Evolutionary conservation across 2,329 filamentous ascomycete species (phyloP), one percentile per base, ranked within the genome.

Genomic region (Escovopsis sp.): DNA sequence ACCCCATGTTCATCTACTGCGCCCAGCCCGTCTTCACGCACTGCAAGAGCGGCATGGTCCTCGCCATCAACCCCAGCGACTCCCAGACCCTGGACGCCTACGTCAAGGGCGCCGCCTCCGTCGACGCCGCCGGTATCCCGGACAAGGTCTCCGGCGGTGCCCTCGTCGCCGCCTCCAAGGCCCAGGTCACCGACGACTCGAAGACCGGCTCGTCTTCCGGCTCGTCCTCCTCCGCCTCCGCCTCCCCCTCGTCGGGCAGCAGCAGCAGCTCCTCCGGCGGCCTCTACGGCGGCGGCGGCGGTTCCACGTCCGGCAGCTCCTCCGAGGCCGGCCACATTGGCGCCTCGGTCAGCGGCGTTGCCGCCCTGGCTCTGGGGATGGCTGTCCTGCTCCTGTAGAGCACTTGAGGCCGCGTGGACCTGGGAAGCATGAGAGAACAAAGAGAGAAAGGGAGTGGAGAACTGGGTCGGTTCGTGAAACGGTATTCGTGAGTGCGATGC

Each of bases 1-100:
- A 51, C 7, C 51, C 52, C 16, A 42, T 54, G 11, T 48, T 51
- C 37, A 51, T 53, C 42, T 54, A 54, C 46, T 54, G 48, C 37
- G 43, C 47, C 6, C 39, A 38, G 11, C 37, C 35, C 31, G 15
- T 11, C 33, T 42, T 44, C 11, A 32, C 36, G 7, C 48, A 54
- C 35, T 54, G 52, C 40, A 40, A 45, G 40, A 44, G 37, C 10
- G 51, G 51, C 20, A 53, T 54, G 52, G 39, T 49, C 9, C 50
- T 48, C 14, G 50, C 46, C 6, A 45, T 54, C 43, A 54, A 53
- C 35, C 43, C 45, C 11, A 40, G 39, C 24, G 39, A 16, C 10
- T 31, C 44, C 12, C 41, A 46, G 39, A 51, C 47, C 7, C 46
- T 48, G 8, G 38, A 36, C 8, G 34, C 40, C 11, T 50, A 49